These are phyloP conservation scores for Rhizopogon vesiculosus DNA, from an alignment of 768 basidiomycete genomes.

Conservation along the genomic window DNA sequence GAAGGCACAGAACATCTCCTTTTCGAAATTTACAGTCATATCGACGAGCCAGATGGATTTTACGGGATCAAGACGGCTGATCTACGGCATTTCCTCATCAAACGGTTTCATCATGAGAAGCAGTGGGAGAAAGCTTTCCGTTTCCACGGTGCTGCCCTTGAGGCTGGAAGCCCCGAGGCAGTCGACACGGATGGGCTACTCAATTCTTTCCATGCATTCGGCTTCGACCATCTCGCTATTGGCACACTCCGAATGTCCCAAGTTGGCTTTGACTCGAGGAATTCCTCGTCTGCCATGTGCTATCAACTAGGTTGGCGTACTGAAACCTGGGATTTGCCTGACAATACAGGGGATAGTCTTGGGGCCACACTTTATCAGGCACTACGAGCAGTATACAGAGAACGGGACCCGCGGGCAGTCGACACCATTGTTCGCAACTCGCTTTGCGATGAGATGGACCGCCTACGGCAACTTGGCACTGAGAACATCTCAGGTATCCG, in stretches of 20 bases:
- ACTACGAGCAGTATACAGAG: slow-evolving; percentile 77
- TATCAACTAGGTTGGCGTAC: slow-evolving; percentile 93
- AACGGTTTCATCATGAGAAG: slow-evolving; percentile 86
- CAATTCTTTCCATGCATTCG: slow-evolving; percentile 81
- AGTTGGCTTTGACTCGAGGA: slow-evolving; percentile 23
- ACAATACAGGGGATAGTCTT: slow-evolving; percentile 40
- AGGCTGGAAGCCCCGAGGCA: slow-evolving; percentile 44
- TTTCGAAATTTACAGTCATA: slow-evolving; percentile 90
- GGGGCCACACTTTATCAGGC: slow-evolving; percentile 71
- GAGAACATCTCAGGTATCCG: slow-evolving; percentile 81
- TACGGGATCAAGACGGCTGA: slow-evolving; percentile 86
- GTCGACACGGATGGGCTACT: slow-evolving; percentile 61
- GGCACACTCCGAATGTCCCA: slow-evolving; percentile 47
- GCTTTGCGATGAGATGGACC: slow-evolving; percentile 56
- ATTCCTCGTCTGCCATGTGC: slow-evolving; percentile 42
- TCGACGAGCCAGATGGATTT: slow-evolving; percentile 98
- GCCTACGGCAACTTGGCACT: slow-evolving; percentile 59
- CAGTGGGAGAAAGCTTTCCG: slow-evolving; percentile 91
- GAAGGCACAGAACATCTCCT: slow-evolving; percentile 59
- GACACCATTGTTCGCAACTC: slow-evolving; percentile 45
- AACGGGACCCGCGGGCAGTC: slow-evolving; percentile 51
- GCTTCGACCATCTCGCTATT: slow-evolving; percentile 86
- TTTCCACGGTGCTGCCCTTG: slow-evolving; percentile 82
- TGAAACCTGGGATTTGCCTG: slow-evolving; percentile 91
- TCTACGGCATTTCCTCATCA: slow-evolving; percentile 74